Evolutionary conservation across 805 yeast genomes (phyloP).

Genomic region (Yarrowia bubula): DNA sequence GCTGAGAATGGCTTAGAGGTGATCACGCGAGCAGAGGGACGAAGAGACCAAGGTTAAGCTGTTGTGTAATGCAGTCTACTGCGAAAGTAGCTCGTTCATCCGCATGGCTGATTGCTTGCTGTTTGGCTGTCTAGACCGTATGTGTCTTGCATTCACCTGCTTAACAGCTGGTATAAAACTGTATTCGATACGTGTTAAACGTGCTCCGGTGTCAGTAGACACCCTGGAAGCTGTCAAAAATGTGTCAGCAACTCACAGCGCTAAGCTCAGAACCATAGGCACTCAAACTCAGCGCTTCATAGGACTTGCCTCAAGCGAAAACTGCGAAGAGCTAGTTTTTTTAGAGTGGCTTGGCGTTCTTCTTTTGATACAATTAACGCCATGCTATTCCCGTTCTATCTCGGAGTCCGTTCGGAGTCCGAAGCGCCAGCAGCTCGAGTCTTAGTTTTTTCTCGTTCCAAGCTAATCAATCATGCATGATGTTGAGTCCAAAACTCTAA

Average conservation of each 20-base stretch:
- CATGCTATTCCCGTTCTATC: too few species aligned
- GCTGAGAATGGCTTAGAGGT: background rate
- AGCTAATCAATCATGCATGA: background rate
- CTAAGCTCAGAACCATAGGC: too few species aligned
- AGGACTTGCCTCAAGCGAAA: too few species aligned
- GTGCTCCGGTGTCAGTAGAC: too few species aligned
- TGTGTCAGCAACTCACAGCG: too few species aligned
- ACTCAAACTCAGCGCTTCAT: too few species aligned
- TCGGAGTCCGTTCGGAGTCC: background rate
- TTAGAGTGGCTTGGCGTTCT: too few species aligned
- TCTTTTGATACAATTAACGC: too few species aligned
- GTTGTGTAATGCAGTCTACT: background rate
- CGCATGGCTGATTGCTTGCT: background rate
- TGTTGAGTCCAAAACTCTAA: background rate
- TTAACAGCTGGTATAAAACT: background rate
- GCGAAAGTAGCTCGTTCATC: background rate
- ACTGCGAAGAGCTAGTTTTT: too few species aligned
- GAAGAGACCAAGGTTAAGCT: background rate
- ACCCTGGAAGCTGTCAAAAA: too few species aligned
- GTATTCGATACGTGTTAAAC: background rate
- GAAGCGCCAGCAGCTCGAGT: background rate
- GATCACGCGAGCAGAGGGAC: constrained; percentile 1
- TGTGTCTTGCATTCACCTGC: background rate
- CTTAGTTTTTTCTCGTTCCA: background rate
- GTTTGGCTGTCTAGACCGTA: too few species aligned